Evolutionary conservation across 2,329 filamentous ascomycete genomes (phyloP), one percentile per base, ranked within the genome.

Genomic region (Paecilomyces fulvus): DNA sequence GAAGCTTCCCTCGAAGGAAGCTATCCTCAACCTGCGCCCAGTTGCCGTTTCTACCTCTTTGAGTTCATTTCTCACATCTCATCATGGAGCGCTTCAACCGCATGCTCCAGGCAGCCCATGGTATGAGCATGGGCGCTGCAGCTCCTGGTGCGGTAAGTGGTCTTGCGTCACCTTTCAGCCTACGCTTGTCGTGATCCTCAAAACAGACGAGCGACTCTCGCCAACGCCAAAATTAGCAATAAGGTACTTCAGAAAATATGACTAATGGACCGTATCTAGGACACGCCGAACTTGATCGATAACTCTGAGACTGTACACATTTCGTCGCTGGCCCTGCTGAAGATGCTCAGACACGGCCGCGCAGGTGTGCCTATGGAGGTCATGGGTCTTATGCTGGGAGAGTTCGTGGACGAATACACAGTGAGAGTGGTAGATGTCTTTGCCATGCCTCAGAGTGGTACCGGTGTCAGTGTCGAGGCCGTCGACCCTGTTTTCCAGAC

Each of bases 291-390:
- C 71, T 83, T 99, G 59, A 95, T 99, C 74, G 94, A 99, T 74
- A 99, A 99, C 79, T 96, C 92, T 67, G 94, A 99, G 80, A 99
- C 94, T 31, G 94, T 99, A 65, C 96, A 99, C 79, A 99, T 99
- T 68, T 99, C 94, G 54, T 99, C 94, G 52, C 85, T 99, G 59
- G 94, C 94, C 54, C 83, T 99, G 54, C 82, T 99, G 67, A 99
- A 99, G 83, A 99, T 99, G 94, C 82, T 99, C 75, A 87, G 94
- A 73, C 94, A 99, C 76, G 94, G 94, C 62, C 88, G 94, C 64
- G 94, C 94, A 46, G 94, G 94, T 79, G 94, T 99, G 63, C 94
- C 94, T 20, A 99, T 99, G 94, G 94, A 99, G 81, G 94, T 99
- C 73, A 99, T 99, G 94, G 94, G 94, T 60, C 80, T 99, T 72